Evolutionary conservation across 306 rosid species (phyloP).

Genomic region (Dryas octopetala): DNA sequence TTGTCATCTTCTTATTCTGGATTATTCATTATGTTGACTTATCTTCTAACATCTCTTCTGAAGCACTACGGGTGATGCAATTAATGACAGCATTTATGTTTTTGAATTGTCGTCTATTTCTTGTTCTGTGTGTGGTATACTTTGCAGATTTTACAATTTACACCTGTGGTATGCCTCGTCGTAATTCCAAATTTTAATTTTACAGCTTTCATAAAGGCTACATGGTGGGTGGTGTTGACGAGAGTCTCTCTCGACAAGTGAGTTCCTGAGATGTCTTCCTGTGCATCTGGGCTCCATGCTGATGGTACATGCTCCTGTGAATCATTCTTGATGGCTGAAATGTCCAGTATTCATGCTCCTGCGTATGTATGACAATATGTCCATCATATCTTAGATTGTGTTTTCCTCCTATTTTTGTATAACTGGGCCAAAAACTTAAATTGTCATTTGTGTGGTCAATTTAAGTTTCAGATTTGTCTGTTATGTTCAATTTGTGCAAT

Average conservation of each 20-base stretch:
- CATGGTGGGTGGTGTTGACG: background rate
- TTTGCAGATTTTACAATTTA: background rate
- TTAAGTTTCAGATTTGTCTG: no score
- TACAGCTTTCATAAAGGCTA: slow-evolving; percentile 10
- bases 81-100: no score
- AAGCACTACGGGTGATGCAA: no score
- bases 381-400: no score
- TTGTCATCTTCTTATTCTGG: no score
- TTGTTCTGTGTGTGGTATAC: background rate
- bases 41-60: no score
- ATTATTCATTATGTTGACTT: no score
- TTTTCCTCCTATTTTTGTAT: no score
- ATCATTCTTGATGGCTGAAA: background rate
- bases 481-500: no score
- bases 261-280: background rate
- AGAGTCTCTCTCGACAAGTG: background rate
- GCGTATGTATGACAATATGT: no score
- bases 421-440: no score
- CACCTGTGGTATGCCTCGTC: background rate
- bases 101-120: background rate
- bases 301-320: background rate
- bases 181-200: background rate
- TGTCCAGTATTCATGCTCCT: background rate
- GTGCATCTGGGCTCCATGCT: background rate
- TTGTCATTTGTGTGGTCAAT: no score